These are phyloP conservation scores for Aschersonia sp. DNA, from an alignment of 2,329 filamentous ascomycete species.

Conservation along the genomic window DNA sequence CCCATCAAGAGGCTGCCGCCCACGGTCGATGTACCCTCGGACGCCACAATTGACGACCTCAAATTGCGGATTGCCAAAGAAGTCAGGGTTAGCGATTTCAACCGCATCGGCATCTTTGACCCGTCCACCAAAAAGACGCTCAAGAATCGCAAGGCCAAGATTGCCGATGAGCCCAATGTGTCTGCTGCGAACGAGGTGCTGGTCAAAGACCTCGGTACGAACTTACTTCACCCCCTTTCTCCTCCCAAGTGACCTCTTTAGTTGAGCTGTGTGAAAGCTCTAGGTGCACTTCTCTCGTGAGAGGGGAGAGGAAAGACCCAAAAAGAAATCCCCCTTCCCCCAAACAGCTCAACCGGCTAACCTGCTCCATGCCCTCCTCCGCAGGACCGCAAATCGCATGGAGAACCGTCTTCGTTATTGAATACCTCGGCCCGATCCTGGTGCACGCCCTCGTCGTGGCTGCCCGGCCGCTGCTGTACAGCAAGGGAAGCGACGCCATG, in stretches of 20 bases:
- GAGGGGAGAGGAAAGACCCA: too few relatives aligned
- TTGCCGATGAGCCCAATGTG: constrained; percentile 34
- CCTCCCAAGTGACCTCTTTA: too few relatives aligned
- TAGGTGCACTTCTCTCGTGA: too few relatives aligned
- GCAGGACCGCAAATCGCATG: constrained; percentile 78
- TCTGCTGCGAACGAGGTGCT: constrained; percentile 45
- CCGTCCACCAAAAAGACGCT: constrained; percentile 45
- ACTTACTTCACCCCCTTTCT: background rate
- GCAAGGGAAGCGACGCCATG: constrained; percentile 33
- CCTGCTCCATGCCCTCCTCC: background rate
- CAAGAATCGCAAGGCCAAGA: constrained; percentile 43
- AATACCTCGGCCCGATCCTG: constrained; percentile 83
- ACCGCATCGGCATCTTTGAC: constrained; percentile 49
- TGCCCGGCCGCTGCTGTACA: constrained; percentile 51
- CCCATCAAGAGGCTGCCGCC: constrained; percentile 39
- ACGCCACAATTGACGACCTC: constrained; percentile 44
- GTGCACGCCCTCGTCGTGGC: constrained; percentile 66
- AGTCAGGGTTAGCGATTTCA: constrained; percentile 37
- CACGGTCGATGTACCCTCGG: constrained; percentile 30
- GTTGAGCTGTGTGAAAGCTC: too few relatives aligned
- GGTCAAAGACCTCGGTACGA: constrained; percentile 80
- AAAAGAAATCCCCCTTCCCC: too few relatives aligned
- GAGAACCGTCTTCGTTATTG: constrained; percentile 87
- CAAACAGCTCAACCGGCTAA: background rate
- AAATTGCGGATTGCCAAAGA: constrained; percentile 40